Evolutionary conservation across 257 asterid genomes (phyloP).

Genomic region (Nicotiana obtusifolia): DNA sequence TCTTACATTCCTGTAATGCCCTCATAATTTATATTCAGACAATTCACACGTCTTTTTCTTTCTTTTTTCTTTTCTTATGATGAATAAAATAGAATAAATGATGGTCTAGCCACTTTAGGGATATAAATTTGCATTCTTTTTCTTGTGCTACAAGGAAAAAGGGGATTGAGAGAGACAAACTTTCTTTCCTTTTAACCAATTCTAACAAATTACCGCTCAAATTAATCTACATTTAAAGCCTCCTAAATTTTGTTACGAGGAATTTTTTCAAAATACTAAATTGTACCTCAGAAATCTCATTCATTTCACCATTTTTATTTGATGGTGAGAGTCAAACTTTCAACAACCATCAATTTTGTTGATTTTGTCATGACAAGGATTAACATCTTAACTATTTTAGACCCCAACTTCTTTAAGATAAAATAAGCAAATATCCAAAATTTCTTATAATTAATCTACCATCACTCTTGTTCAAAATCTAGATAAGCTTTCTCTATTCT

Average conservation of each 20-base stretch:
- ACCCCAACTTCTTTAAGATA: no score
- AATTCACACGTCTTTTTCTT: background rate
- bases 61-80: background rate
- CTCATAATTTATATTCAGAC: background rate
- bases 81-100: background rate
- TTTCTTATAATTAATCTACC: no score
- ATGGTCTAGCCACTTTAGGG: background rate
- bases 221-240: background rate
- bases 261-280: background rate
- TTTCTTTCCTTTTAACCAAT: background rate
- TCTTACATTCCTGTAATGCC: background rate
- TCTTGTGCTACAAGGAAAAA: background rate
- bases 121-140: background rate
- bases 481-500: no score
- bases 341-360: background rate
- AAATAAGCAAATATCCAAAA: no score
- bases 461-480: no score
- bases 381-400: no score
- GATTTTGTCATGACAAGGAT: background rate
- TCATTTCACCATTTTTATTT: background rate
- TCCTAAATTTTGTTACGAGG: background rate
- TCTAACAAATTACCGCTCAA: background rate
- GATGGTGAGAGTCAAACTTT: background rate
- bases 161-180: background rate
- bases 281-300: background rate